phyloP scores from a whole-genome alignment of 805 yeast species.

The Kuraishia capsulata region DNA sequence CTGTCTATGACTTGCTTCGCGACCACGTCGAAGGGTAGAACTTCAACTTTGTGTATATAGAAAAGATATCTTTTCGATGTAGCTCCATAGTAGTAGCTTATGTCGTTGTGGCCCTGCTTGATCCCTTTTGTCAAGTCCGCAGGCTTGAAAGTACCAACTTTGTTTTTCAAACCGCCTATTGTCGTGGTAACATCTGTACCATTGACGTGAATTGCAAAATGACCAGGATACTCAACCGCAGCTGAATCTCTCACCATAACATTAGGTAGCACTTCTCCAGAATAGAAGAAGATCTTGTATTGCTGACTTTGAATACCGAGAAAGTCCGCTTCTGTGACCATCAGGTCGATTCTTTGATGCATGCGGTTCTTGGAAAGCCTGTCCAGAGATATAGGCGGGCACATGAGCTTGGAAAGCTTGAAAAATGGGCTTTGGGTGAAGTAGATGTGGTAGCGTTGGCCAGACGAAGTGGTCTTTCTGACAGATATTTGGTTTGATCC shows the following conservation, averaged over 20 bases:
- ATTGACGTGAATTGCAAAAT: slow-evolving; percentile 61
- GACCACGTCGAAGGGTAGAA: slow-evolving; percentile 29
- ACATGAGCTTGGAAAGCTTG: slow-evolving; percentile 32
- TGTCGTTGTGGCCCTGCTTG: slow-evolving; percentile 13
- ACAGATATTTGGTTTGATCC: not conserved
- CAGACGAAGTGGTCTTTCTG: slow-evolving; percentile 8
- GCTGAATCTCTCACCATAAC: slow-evolving; percentile 16
- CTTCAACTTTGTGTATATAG: slow-evolving; percentile 52
- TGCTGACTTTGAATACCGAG: slow-evolving; percentile 21
- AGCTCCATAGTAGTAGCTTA: slow-evolving; percentile 41
- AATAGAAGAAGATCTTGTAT: slow-evolving; percentile 39
- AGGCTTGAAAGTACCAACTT: slow-evolving; percentile 73
- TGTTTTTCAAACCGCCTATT: slow-evolving; percentile 68
- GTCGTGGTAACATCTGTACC: slow-evolving; percentile 37
- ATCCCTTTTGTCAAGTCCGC: slow-evolving; percentile 59
- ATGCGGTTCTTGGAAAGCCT: slow-evolving; percentile 28
- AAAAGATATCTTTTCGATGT: slow-evolving; percentile 40
- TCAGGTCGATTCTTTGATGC: slow-evolving; percentile 31
- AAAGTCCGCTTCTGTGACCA: slow-evolving; percentile 32
- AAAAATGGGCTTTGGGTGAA: slow-evolving; percentile 53
- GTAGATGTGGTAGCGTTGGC: slow-evolving; percentile 32
- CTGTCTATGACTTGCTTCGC: slow-evolving; percentile 29
- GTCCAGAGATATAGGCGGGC: slow-evolving; percentile 34
- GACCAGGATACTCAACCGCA: slow-evolving; percentile 57
- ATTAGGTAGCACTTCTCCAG: slow-evolving; percentile 29